Conservation (phyloP, 1,284 basidiomycete genomes). For the Heterobasidion occidentale region DNA sequence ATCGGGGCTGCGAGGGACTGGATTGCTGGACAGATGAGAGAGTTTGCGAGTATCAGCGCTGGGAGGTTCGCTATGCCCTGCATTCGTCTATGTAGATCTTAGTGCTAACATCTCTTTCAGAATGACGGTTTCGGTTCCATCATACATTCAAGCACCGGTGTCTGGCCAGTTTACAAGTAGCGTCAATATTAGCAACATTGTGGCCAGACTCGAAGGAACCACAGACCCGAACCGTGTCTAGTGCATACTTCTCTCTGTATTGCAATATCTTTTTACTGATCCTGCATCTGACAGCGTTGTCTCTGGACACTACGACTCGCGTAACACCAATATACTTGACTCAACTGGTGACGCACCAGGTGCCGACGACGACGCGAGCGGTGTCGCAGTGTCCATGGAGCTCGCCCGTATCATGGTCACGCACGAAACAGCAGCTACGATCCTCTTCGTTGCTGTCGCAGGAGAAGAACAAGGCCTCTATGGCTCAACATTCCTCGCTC, state of each 20-base stretch:
- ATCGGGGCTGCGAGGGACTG: conserved; percentile 50
- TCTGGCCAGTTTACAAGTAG: conserved; percentile 26
- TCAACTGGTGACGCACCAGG: conserved; percentile 40
- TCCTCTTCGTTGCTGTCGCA: conserved; percentile 42
- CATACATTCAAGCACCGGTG: conserved; percentile 32
- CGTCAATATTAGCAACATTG: conserved; percentile 41
- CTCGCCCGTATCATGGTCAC: conserved; percentile 40
- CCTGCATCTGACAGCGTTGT: neutral
- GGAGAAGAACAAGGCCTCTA: conserved; percentile 46
- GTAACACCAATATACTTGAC: conserved; percentile 32
- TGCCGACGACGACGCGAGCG: conserved; percentile 41
- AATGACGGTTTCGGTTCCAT: conserved; percentile 38
- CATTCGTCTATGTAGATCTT: neutral
- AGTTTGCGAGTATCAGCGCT: conserved; percentile 29
- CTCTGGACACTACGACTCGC: conserved; percentile 46
- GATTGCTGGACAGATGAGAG: conserved; percentile 39
- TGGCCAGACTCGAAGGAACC: conserved; percentile 40
- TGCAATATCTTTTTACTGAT: neutral
- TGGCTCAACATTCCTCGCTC: conserved; percentile 39
- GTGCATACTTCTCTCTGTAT: conserved; percentile 23
- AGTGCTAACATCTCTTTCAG: conserved; percentile 9
- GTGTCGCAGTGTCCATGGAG: conserved; percentile 41
- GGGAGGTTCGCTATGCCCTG: conserved; percentile 19
- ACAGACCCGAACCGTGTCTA: conserved; percentile 43
- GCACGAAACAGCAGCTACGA: conserved; percentile 36